Base-by-base conservation (phyloP, 176 grass and related monocot genomes). In the Bromus sterilis region DNA sequence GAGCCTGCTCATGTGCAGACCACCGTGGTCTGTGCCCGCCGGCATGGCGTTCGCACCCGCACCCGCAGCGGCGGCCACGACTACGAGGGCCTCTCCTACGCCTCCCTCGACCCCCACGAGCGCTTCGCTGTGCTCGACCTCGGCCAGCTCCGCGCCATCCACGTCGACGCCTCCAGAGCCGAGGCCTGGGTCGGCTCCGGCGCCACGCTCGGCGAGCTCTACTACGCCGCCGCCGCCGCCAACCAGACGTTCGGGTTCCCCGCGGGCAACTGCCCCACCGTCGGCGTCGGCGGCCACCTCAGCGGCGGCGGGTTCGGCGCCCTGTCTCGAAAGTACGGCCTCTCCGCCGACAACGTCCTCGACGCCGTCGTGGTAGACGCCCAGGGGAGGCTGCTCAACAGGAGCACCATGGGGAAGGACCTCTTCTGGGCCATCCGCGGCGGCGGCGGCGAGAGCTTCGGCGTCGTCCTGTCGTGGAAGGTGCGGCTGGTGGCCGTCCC, bases 81-180 rank as follows among this genome's bases (percentile, higher is more conserved):
- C n/a, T 94, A 91, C 70, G 86, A 94, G 64, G 91, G 88, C 56
- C 86, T 91, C 18, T 94, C 89, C 18, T 94, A 87, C 78, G 75
- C 86, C 24, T 87, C 89, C 33, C 3, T 34, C 9, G 67, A 66
- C 28, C 10, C 57, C 21, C 23, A 28, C 2, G 76, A 73, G 40
- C 33, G 4, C 56, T 87, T 91, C 29, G 49, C 66, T 15, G 41
- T 87, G 39, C 48, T 86, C 75, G 77, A 87, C 69, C 70, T 87
- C 36, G 30, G 70, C 3, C 23, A 57, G 39, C 56, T 82, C 33
- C 57, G 66, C 6, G 40, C 24, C 13, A 14, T 82, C 24, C 31
- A 41, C 25, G 32, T 86, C 16, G 59, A 90, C 77, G 7, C 33
- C 33, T 34, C 33, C 3, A 34, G 35, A 0, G n/a, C 77, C 16